phyloP scores from a whole-genome alignment of 257 asterid genomes.

The Ballota nigra region DNA sequence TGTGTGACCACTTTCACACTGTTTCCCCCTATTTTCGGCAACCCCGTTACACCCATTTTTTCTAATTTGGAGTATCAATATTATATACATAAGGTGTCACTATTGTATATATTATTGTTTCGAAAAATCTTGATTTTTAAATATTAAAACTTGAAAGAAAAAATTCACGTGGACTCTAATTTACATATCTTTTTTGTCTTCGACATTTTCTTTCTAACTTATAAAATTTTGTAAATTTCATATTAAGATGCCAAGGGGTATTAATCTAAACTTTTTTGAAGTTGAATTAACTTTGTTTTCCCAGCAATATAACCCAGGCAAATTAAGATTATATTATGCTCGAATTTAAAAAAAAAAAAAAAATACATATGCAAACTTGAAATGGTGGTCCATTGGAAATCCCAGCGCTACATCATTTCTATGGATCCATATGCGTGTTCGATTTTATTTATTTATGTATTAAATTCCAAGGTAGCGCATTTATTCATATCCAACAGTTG shows the following conservation, averaged over 20 bases:
- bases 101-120: too few relatives aligned
- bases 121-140: too few relatives aligned
- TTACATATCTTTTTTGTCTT: too few relatives aligned
- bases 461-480: not conserved
- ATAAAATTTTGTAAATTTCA: not conserved
- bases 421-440: not conserved
- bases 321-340: not conserved
- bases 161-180: too few relatives aligned
- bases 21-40: not conserved
- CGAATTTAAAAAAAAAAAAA: not conserved
- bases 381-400: not conserved
- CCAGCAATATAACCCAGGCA: not conserved
- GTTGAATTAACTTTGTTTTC: not conserved
- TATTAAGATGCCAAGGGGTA: not conserved
- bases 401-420: not conserved
- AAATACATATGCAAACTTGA: not conserved
- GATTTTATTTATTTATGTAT: not conserved
- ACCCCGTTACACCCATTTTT: not conserved
- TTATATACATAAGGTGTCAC: too few relatives aligned
- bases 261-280: not conserved
- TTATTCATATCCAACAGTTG: constrained; percentile 3
- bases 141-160: too few relatives aligned
- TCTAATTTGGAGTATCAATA: too few relatives aligned
- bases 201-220: not conserved
- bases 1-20: constrained; percentile 16